Evolutionary conservation across 225 moss, liverwort and hornwort species (phyloP).

Genomic region (Sphagnum contortum): DNA sequence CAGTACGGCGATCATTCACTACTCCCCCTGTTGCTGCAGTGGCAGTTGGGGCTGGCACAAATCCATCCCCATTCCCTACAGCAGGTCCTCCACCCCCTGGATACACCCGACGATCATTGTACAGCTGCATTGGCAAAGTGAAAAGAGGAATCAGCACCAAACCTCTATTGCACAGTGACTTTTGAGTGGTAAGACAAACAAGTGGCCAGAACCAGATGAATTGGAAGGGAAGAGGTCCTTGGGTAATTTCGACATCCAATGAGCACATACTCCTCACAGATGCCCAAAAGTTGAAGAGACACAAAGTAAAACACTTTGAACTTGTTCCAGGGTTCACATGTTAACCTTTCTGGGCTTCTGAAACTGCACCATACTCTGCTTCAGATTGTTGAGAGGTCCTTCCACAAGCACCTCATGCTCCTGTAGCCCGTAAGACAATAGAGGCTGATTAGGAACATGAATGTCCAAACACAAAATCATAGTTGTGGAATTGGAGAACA

Average conservation of each 20-base stretch:
- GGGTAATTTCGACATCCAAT: too few species aligned
- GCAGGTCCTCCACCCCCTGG: constrained; percentile 53
- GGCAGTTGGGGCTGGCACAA: constrained; percentile 45
- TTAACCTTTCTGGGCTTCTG: constrained; percentile 58
- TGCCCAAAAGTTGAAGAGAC: too few species aligned
- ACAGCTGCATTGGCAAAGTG: constrained; percentile 19
- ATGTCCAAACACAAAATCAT: background rate
- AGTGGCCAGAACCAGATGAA: too few species aligned
- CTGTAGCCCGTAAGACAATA: constrained; percentile 7
- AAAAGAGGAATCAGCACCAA: background rate
- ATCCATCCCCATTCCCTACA: constrained; percentile 36
- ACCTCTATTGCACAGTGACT: too few species aligned
- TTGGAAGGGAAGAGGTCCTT: too few species aligned
- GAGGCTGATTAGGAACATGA: background rate
- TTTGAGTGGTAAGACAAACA: too few species aligned
- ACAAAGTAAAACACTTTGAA: too few species aligned
- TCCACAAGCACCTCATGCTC: constrained; percentile 64
- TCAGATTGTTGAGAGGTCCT: constrained; percentile 55
- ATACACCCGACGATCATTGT: constrained; percentile 57
- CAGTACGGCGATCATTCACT: constrained; percentile 36
- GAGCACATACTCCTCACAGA: too few species aligned
- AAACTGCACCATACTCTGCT: constrained; percentile 69
- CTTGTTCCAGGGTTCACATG: too few species aligned
- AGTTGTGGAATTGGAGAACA: background rate
- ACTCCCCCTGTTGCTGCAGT: constrained; percentile 38